Evolutionary conservation across 257 asterid genomes (phyloP).

Genomic region (Coffea eugenioides): DNA sequence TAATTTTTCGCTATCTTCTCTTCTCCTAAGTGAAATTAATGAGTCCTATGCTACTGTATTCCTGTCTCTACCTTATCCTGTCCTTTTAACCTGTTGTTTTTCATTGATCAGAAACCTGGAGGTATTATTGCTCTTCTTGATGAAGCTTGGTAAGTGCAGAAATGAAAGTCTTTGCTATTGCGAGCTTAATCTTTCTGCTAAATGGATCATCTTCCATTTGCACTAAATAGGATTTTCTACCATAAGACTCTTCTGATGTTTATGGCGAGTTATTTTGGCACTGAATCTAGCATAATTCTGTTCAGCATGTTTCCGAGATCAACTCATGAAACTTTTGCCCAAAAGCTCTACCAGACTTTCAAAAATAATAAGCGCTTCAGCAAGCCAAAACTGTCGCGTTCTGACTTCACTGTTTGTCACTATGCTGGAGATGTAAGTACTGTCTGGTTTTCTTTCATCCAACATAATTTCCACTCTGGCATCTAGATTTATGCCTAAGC

Average conservation of each 20-base stretch:
- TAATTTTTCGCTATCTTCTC: neutral
- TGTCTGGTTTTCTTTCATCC: conserved; percentile 8
- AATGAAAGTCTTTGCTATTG: neutral
- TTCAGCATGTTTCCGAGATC: conserved; percentile 96
- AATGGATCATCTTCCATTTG: neutral
- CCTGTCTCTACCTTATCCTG: neutral
- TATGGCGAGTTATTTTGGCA: neutral
- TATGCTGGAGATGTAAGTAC: conserved; percentile 97
- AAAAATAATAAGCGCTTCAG: conserved; percentile 83
- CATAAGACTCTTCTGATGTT: neutral
- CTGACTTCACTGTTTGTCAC: conserved; percentile 91
- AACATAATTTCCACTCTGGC: neutral
- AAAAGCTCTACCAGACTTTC: conserved; percentile 89
- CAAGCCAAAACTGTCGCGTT: conserved; percentile 95
- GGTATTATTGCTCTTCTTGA: conserved; percentile 98
- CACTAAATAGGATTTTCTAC: neutral
- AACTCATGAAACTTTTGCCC: conserved; percentile 94
- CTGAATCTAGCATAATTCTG: neutral
- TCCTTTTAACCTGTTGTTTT: neutral
- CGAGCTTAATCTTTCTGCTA: neutral
- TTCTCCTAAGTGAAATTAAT: neutral
- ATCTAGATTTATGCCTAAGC: neutral
- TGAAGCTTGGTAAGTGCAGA: conserved; percentile 85
- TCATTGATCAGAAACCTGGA: conserved; percentile 80
- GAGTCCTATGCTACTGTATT: neutral